phyloP scores from a whole-genome alignment of 2,329 filamentous ascomycete species.

The Penicillium sp. region DNA sequence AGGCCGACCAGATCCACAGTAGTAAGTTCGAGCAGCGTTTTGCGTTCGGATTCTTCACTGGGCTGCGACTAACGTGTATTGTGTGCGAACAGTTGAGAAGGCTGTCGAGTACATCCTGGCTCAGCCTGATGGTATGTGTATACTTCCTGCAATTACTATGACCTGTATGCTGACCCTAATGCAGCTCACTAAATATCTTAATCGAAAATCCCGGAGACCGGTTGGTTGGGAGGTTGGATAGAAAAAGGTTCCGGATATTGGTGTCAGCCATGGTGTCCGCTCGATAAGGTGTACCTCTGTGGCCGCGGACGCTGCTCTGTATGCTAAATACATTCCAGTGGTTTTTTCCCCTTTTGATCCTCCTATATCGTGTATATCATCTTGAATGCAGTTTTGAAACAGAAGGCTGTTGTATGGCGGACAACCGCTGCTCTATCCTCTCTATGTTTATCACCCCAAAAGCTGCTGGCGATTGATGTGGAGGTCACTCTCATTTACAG shows the following conservation, averaged over 20 bases:
- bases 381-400: constrained; percentile 36
- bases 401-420: constrained; percentile 4
- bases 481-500: not conserved
- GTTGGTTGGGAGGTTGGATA: constrained; percentile 29
- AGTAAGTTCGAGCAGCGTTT: constrained; percentile 55
- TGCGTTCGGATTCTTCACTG: not conserved
- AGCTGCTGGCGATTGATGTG: not conserved
- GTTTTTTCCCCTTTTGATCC: constrained; percentile 29
- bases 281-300: constrained; percentile 30
- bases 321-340: constrained; percentile 37
- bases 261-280: constrained; percentile 25
- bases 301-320: constrained; percentile 30
- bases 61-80: constrained; percentile 12
- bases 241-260: constrained; percentile 33
- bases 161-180: constrained; percentile 15
- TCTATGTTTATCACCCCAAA: not conserved
- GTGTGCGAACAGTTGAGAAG: constrained; percentile 67
- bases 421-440: constrained; percentile 8
- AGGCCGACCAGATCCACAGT: constrained; percentile 89
- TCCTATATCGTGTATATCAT: constrained; percentile 44
- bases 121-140: constrained; percentile 80
- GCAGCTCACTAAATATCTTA: constrained; percentile 37
- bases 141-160: not conserved
- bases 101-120: constrained; percentile 89
- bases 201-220: constrained; percentile 24